Evolutionary conservation across 1,284 basidiomycete genomes (phyloP), one percentile per base, ranked within the genome.

Genomic region (Crucibulum parvulum): DNA sequence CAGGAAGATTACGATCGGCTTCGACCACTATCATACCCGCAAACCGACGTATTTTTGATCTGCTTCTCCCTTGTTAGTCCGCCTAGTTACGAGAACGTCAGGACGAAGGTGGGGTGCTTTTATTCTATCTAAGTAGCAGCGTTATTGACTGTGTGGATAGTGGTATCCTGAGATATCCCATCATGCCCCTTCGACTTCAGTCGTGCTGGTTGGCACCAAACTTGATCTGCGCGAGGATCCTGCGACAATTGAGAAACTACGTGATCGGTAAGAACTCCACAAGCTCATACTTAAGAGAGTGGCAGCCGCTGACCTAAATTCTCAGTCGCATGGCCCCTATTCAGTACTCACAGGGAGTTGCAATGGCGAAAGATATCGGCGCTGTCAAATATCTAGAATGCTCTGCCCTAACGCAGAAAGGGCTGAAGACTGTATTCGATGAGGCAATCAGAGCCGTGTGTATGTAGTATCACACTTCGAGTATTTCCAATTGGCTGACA

Each of bases 1-100:
- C 96, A 98, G 81, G 96, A 99, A 78, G 96, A 98, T 83, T 97
- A 96, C 77, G 98, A 99, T 79, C 93, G 98, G 59, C 91, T 99
- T 70, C 92, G 98, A 69, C 98, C 98, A 56, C 87, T 99, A 65
- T 97, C 95, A 63, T 99, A 99, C 81, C 98, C 98, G 7, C 98
- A 99, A 80, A 99, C 98, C 55, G 98, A 99, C 76, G 96, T 99
- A 41, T 99, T 99, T 84, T 85, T 99, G 75, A 96, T 99, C 77
- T 99, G 98, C 78, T 99, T 99, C 85, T 98, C 95, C 51, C 87
- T 99, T 64, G 96, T 98, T 72, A 96, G 93, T 70, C 98, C 98
- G 37, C 95, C 98, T 31, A 95, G 92, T 78, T 99, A 96, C 75
- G 98, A 99, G 82, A 99, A 99, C 85, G 95, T 99, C 62, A 89